Conservation (phyloP, 768 basidiomycete species). For the Mycena olivaceomarginata region DNA sequence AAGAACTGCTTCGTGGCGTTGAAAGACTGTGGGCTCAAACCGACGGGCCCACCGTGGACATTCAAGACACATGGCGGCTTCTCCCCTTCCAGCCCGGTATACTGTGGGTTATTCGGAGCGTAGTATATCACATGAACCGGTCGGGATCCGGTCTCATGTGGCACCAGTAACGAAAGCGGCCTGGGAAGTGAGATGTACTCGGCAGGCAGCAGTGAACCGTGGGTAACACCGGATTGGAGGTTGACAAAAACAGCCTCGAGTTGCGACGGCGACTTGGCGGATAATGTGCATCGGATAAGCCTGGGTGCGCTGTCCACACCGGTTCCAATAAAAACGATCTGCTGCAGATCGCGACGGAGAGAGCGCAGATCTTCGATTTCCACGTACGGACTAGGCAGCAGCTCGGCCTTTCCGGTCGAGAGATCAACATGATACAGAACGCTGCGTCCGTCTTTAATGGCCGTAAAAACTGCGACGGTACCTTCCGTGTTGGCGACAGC, state of each 20-base stretch:
- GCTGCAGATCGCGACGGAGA: conserved; percentile 51
- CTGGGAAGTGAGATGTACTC: conserved; percentile 66
- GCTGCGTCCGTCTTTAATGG: conserved; percentile 63
- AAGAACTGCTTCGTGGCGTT: conserved; percentile 77
- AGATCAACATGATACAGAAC: conserved; percentile 64
- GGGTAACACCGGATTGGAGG: conserved; percentile 27
- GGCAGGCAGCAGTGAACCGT: conserved; percentile 37
- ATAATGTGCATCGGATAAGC: conserved; percentile 61
- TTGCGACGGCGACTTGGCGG: conserved; percentile 30
- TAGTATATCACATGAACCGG: conserved; percentile 80
- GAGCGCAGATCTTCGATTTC: conserved; percentile 59
- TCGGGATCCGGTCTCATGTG: conserved; percentile 50
- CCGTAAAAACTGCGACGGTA: conserved; percentile 59
- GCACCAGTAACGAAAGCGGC: conserved; percentile 62
- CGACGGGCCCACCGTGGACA: conserved; percentile 86
- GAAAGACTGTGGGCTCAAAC: conserved; percentile 65
- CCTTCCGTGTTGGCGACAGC: conserved; percentile 62
- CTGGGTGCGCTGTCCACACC: conserved; percentile 60
- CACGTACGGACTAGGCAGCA: conserved; percentile 61
- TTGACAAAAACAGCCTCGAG: conserved; percentile 43
- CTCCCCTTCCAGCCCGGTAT: conserved; percentile 69
- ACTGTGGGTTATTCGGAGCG: conserved; percentile 79
- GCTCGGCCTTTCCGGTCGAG: conserved; percentile 47
- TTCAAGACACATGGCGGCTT: conserved; percentile 81
- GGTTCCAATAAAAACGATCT: conserved; percentile 66